phyloP scores from a whole-genome alignment of 176 grass and related monocot species.

The Carex myosuroides region DNA sequence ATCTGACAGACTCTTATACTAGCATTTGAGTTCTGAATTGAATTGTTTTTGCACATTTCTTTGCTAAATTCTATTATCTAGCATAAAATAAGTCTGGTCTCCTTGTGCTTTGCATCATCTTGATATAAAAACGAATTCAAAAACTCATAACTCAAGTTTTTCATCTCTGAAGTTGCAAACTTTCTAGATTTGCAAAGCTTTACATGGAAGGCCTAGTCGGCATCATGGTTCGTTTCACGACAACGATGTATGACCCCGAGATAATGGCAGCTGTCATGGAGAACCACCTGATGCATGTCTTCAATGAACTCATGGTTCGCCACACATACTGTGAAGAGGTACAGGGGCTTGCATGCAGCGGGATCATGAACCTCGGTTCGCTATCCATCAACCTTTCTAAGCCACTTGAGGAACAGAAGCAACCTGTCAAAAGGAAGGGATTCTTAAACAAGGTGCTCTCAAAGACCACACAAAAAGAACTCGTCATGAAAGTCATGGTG shows the following conservation, averaged over 20 bases:
- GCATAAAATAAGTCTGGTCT: not conserved
- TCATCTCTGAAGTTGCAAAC: conserved; percentile 4
- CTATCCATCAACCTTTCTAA: conserved; percentile 47
- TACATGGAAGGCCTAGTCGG: conserved; percentile 76
- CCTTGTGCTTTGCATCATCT: not conserved
- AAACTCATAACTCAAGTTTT: not conserved
- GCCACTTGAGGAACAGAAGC: conserved; percentile 19
- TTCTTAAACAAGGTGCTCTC: conserved; percentile 49
- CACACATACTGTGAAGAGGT: conserved; percentile 55
- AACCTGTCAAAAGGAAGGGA: conserved; percentile 33
- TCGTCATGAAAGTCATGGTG: not conserved
- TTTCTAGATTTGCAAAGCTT: conserved; percentile 32
- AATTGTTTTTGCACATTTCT: not conserved
- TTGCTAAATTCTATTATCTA: not conserved
- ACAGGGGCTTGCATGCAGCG: conserved; percentile 55
- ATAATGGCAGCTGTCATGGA: conserved; percentile 51
- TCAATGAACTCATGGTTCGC: conserved; percentile 51
- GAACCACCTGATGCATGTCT: conserved; percentile 44
- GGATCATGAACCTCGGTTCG: conserved; percentile 67
- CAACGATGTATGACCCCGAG: conserved; percentile 56
- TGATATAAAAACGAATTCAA: not conserved
- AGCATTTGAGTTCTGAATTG: not conserved
- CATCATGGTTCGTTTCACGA: conserved; percentile 50
- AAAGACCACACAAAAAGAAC: conserved; percentile 15
- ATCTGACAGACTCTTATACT: not conserved